Evolutionary conservation across 768 basidiomycete species (phyloP).

Genomic region (Sistotremastrum niveocremeum): DNA sequence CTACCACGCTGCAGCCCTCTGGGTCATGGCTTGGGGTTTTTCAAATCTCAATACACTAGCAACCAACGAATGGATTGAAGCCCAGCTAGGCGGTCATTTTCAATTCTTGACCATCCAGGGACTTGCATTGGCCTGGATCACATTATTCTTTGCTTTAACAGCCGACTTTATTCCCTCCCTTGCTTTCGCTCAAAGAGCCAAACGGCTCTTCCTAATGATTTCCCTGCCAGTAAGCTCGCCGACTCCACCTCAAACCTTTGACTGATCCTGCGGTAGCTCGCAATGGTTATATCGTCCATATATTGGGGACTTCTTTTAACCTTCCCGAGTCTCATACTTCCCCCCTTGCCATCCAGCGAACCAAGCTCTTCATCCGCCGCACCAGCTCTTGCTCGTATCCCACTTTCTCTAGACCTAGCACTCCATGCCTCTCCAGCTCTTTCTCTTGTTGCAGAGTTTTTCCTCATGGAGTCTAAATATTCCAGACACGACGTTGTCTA

Average conservation of each 20-base stretch:
- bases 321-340: constrained; percentile 45
- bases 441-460: constrained; percentile 51
- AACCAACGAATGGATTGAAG: too few relatives aligned
- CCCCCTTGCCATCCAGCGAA: constrained; percentile 8
- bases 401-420: constrained; percentile 42
- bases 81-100: constrained; percentile 37
- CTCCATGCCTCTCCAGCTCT: constrained; percentile 53
- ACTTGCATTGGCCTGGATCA: constrained; percentile 25
- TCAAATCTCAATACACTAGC: too few relatives aligned
- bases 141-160: constrained; percentile 26
- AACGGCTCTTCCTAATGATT: constrained; percentile 46
- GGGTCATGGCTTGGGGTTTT: too few relatives aligned
- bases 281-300: constrained; percentile 37
- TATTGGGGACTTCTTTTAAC: constrained; percentile 56
- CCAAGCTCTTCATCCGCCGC: constrained; percentile 16
- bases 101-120: constrained; percentile 74
- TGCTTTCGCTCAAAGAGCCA: constrained; percentile 29
- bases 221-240: constrained; percentile 46
- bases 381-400: constrained; percentile 19
- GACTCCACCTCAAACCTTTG: constrained; percentile 21
- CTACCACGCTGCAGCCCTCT: too few relatives aligned
- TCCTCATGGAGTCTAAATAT: constrained; percentile 49
- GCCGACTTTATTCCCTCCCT: constrained; percentile 28
- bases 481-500: constrained; percentile 17
- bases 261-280: constrained; percentile 17